Conservation (phyloP, 176 grass and related monocot genomes). For the Bothriochloa decipiens region DNA sequence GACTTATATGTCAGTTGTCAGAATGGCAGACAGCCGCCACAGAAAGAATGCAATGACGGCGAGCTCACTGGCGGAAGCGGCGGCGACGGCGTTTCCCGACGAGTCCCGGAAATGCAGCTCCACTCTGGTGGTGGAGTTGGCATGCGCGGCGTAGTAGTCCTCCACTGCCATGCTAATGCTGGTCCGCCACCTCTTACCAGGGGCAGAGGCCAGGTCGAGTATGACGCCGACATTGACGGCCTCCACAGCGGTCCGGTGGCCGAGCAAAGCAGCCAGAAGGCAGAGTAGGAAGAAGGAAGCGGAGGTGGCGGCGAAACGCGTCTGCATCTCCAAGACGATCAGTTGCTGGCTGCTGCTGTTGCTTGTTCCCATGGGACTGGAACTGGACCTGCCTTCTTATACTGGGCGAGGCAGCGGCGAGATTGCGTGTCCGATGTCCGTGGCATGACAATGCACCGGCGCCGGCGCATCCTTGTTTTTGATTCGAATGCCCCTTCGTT, state of each 20-base stretch:
- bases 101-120: conserved; percentile 55
- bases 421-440: background rate
- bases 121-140: conserved; percentile 44
- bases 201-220: conserved; percentile 16
- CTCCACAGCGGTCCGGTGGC: conserved; percentile 3
- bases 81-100: conserved; percentile 22
- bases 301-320: background rate
- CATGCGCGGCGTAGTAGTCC: conserved; percentile 52
- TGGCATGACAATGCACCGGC: background rate
- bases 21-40: background rate
- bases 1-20: no score
- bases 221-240: conserved; percentile 57
- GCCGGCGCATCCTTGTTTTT: no score
- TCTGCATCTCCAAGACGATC: conserved; percentile 8
- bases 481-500: background rate
- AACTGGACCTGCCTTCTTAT: background rate
- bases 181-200: conserved; percentile 34
- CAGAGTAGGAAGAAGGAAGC: conserved; percentile 20
- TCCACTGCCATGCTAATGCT: conserved; percentile 63
- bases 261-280: background rate
- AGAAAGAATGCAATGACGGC: background rate
- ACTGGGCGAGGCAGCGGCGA: background rate
- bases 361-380: background rate
- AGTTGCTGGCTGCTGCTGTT: background rate
- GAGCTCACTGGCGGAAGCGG: conserved; percentile 57